Base-by-base conservation (phyloP, 352 stramenopile species). In the Pythium dissotocum region DNA sequence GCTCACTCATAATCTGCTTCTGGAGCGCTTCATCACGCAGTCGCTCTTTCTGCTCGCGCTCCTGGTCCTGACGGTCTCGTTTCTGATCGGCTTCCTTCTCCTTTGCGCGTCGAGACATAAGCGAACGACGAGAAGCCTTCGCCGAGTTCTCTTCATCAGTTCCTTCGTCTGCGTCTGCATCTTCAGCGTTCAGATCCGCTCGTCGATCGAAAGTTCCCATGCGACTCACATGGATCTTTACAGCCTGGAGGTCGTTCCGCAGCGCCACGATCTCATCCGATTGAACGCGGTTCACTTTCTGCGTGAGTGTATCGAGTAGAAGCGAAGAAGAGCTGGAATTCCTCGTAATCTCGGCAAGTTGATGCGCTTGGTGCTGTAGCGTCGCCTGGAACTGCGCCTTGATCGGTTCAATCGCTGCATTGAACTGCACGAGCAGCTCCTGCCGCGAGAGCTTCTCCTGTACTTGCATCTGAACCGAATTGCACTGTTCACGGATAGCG, bases 381-480 rank as follows among this genome's bases (percentile, higher is more conserved):
- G 83, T 88, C 6, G 85, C 83, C 58, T 95, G 83, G 14, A 93
- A 67, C 53, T 92, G 81, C 0, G 84, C 85, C 58, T 93, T 95
- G 54, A 93, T 85, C 0, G 85, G 87, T 40, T 95, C 85, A 53
- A 93, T 89, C 0, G 83, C 78, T 18, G 85, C 81, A 44, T 93
- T 93, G 66, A 95, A 93, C 52, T 95, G 87, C 49, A 95, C 83
- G 4, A 90, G 63, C 2, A 95, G 68, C 63, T 95, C 85, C 8
- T 77, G 80, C 1, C 85, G 67, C 8, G 85, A 93, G 2, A 95
- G 58, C 51, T 95, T 93, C 8, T 95, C 87, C 46, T 95, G 84
- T 6, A 87, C 70, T 26, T 79, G 61, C 6, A 76, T 69, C 26
- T 95, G 85, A 3, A 88, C 76, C 8, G 74, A 75, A 65, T 91